phyloP scores from a whole-genome alignment of 1,284 basidiomycete species.

The Boletus subluridellus region DNA sequence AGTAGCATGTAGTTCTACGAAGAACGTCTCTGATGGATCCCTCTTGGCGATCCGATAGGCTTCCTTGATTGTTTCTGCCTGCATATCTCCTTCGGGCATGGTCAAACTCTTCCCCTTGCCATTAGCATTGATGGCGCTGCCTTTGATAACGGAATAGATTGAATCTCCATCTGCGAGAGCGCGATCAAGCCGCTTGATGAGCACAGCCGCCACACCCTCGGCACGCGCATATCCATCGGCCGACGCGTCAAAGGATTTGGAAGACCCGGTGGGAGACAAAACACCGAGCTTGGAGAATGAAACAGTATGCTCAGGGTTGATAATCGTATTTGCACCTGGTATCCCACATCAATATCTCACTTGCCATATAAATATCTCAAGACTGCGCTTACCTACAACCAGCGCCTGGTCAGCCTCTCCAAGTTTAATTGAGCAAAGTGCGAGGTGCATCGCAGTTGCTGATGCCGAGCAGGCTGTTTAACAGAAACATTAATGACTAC shows the following conservation, averaged over 20 bases:
- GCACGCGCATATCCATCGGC: conserved; percentile 44
- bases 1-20: conserved; percentile 48
- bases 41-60: conserved; percentile 29
- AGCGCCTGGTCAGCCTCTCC: conserved; percentile 51
- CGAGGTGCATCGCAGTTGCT: conserved; percentile 47
- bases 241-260: conserved; percentile 47
- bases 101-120: conserved; percentile 34
- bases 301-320: conserved; percentile 28
- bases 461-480: conserved; percentile 42
- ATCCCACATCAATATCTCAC: background rate
- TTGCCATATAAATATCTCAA: background rate
- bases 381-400: conserved; percentile 31
- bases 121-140: conserved; percentile 31
- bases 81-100: conserved; percentile 34
- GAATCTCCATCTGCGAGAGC: conserved; percentile 25
- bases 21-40: conserved; percentile 43
- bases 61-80: conserved; percentile 30
- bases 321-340: conserved; percentile 29
- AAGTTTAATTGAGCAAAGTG: conserved; percentile 40
- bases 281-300: conserved; percentile 37
- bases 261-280: conserved; percentile 45
- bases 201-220: conserved; percentile 28
- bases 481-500: background rate
- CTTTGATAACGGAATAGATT: conserved; percentile 31
- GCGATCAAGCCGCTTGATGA: conserved; percentile 32